A percentile compares a stretch with the other conserved stretches of the same genome.
phyloP scores from a whole-genome alignment of 2,329 filamentous ascomycete species.

The Phyllosticta citriasiana region DNA sequence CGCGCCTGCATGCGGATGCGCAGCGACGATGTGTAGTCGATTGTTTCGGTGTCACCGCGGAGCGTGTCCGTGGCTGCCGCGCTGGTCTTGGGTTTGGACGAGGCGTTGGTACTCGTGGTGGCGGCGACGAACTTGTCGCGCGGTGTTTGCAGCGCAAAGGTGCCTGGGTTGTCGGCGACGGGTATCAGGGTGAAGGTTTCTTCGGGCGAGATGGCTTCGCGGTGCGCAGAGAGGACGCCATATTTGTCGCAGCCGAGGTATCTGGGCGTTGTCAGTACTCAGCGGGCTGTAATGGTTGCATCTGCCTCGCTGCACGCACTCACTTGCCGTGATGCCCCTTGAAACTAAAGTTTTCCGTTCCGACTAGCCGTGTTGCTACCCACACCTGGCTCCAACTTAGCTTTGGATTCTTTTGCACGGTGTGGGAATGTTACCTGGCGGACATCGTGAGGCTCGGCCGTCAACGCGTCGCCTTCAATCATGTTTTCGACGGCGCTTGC shows the following conservation, averaged over 20 bases:
- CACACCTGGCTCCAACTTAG: conserved; percentile 61
- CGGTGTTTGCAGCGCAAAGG: conserved; percentile 65
- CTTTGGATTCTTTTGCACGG: too few species aligned
- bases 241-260: conserved; percentile 81
- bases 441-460: conserved; percentile 89
- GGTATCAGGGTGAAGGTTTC: conserved; percentile 68
- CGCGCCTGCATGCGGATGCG: conserved; percentile 88
- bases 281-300: background rate
- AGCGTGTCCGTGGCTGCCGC: conserved; percentile 42
- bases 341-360: conserved; percentile 72
- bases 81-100: conserved; percentile 17
- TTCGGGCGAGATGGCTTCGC: conserved; percentile 72
- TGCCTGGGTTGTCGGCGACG: conserved; percentile 53
- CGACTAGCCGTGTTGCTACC: conserved; percentile 75
- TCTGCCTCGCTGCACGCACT: conserved; percentile 20
- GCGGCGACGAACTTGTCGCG: conserved; percentile 61
- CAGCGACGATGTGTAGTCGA: conserved; percentile 60
- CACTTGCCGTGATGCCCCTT: conserved; percentile 84
- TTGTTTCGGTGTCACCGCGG: conserved; percentile 62
- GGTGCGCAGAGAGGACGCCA: conserved; percentile 64
- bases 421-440: conserved; percentile 54
- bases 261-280: conserved; percentile 34
- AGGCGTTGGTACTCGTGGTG: conserved; percentile 20
- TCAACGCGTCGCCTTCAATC: conserved; percentile 69
- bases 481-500: conserved; percentile 76